phyloP scores from a whole-genome alignment of 257 asterid genomes.

The Capsicum chinense region DNA sequence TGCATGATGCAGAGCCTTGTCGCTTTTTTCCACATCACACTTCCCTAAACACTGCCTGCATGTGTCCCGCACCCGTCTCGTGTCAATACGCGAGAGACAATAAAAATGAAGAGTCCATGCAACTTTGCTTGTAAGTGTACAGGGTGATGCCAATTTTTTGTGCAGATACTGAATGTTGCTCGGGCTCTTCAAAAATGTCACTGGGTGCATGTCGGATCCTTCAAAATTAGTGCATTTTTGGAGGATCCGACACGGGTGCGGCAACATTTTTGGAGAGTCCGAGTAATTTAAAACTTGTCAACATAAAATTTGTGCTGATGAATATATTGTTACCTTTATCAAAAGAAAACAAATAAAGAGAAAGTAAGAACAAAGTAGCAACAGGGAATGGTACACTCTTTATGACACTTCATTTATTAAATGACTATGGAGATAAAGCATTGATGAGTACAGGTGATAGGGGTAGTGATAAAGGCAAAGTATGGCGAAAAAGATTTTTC shows the following conservation, averaged over 20 bases:
- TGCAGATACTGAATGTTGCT: background rate
- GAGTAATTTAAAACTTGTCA: background rate
- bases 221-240: too few species aligned
- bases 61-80: too few species aligned
- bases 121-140: background rate
- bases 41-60: too few species aligned
- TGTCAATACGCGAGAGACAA: too few species aligned
- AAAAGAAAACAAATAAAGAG: background rate
- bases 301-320: too few species aligned
- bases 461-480: background rate
- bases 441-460: background rate
- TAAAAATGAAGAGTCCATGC: too few species aligned
- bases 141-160: background rate
- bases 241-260: too few species aligned
- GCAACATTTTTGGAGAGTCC: too few species aligned
- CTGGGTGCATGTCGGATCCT: too few species aligned
- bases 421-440: background rate
- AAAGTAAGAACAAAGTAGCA: background rate
- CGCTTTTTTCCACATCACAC: too few species aligned
- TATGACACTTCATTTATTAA: conserved; percentile 7
- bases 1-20: too few species aligned
- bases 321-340: background rate
- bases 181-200: too few species aligned
- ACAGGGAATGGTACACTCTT: background rate
- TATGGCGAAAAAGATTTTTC: background rate